phyloP scores from a whole-genome alignment of 2,329 filamentous ascomycete genomes.

The Sclerotinia borealis region DNA sequence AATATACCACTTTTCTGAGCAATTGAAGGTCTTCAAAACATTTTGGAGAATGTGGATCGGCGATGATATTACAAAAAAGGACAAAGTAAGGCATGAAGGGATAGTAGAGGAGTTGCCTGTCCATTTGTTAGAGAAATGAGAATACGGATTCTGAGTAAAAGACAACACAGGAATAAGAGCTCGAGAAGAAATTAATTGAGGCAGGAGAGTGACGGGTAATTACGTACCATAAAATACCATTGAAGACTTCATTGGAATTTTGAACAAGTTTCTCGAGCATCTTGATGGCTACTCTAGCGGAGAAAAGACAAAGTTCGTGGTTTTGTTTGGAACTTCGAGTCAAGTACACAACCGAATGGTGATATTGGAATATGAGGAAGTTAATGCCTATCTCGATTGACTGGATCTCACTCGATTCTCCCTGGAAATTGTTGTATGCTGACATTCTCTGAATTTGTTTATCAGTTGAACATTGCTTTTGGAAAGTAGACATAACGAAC shows the following conservation, averaged over 20 bases:
- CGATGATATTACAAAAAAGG: slow-evolving; percentile 16
- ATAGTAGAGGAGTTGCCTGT: slow-evolving; percentile 18
- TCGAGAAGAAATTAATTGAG: background rate
- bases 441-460: background rate
- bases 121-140: background rate
- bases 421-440: background rate
- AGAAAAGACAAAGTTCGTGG: slow-evolving; percentile 11
- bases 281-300: slow-evolving; percentile 13
- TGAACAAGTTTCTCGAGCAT: slow-evolving; percentile 16
- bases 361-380: slow-evolving; percentile 17
- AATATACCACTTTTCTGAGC: slow-evolving; percentile 12
- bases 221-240: slow-evolving; percentile 18
- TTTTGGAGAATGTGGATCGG: slow-evolving; percentile 6
- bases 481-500: background rate
- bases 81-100: slow-evolving; percentile 18
- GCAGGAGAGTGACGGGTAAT: too few relatives aligned
- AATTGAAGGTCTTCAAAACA: slow-evolving; percentile 14
- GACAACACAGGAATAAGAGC: background rate
- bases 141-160: too few relatives aligned
- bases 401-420: slow-evolving; percentile 1
- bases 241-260: slow-evolving; percentile 14
- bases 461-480: background rate
- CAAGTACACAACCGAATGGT: slow-evolving; percentile 16
- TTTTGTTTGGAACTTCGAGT: slow-evolving; percentile 10
- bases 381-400: slow-evolving; percentile 13